phyloP scores from a whole-genome alignment of 2,329 filamentous ascomycete species.

The Aspergillus sp. region DNA sequence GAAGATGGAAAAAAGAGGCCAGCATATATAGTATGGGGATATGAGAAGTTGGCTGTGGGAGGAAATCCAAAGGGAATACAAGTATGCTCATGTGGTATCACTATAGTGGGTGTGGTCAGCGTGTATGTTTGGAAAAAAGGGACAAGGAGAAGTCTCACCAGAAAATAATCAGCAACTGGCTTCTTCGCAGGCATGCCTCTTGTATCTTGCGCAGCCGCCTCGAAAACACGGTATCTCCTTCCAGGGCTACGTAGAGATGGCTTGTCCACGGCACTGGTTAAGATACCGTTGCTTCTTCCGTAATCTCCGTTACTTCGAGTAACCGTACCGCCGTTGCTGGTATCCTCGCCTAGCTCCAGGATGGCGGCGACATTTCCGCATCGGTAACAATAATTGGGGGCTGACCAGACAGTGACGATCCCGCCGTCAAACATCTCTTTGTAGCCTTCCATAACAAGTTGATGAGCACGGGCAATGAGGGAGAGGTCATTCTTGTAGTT shows the following conservation, averaged over 20 bases:
- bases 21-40: background rate
- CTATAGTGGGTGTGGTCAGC: slow-evolving; percentile 3
- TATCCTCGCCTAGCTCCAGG: slow-evolving; percentile 86
- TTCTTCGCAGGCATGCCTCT: slow-evolving; percentile 99
- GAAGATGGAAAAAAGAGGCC: background rate
- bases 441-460: slow-evolving; percentile 98
- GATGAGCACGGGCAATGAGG: slow-evolving; percentile 89
- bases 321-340: slow-evolving; percentile 69
- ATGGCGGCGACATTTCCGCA: slow-evolving; percentile 96
- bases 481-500: slow-evolving; percentile 92
- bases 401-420: slow-evolving; percentile 98
- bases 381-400: slow-evolving; percentile 94
- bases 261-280: slow-evolving; percentile 49
- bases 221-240: slow-evolving; percentile 89
- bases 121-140: background rate
- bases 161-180: slow-evolving; percentile 94
- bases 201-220: slow-evolving; percentile 92
- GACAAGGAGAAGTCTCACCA: slow-evolving; percentile 45
- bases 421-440: slow-evolving; percentile 98
- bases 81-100: background rate
- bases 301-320: slow-evolving; percentile 58
- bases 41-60: background rate
- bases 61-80: background rate
- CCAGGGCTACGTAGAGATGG: slow-evolving; percentile 68
- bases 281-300: slow-evolving; percentile 44